These are phyloP conservation scores for Ascochyta lentis DNA, from an alignment of 2,329 filamentous ascomycete genomes.

Conservation along the genomic window DNA sequence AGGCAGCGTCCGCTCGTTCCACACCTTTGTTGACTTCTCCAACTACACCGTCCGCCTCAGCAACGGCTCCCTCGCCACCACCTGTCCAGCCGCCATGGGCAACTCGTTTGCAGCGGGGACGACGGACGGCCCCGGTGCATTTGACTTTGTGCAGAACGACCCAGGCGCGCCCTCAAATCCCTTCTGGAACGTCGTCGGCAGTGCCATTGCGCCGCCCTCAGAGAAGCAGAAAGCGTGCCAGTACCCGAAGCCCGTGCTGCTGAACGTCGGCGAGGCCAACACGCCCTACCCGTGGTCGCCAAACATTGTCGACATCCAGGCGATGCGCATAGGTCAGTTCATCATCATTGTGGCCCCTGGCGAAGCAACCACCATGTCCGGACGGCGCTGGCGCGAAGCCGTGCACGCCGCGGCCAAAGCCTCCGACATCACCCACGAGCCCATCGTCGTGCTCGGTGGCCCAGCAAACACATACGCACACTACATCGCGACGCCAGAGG, in stretches of 20 bases:
- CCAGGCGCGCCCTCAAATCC: slow-evolving; percentile 78
- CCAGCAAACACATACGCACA: slow-evolving; percentile 92
- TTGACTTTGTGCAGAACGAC: slow-evolving; percentile 92
- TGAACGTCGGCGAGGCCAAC: slow-evolving; percentile 84
- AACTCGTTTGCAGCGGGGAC: slow-evolving; percentile 95
- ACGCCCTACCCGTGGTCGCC: slow-evolving; percentile 86
- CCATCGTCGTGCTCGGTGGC: slow-evolving; percentile 81
- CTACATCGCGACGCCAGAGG: slow-evolving; percentile 79
- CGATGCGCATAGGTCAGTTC: slow-evolving; percentile 82
- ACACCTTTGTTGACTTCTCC: slow-evolving; percentile 84
- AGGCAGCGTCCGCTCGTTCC: slow-evolving; percentile 77
- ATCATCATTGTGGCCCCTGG: slow-evolving; percentile 84
- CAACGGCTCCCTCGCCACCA: slow-evolving; percentile 73
- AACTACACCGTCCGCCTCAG: slow-evolving; percentile 75
- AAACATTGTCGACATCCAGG: slow-evolving; percentile 89
- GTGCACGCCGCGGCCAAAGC: slow-evolving; percentile 38
- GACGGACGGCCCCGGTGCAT: slow-evolving; percentile 86
- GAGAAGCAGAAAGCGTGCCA: slow-evolving; percentile 78
- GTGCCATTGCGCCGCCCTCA: slow-evolving; percentile 73
- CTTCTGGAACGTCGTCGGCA: slow-evolving; percentile 79
- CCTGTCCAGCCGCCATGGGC: slow-evolving; percentile 86
- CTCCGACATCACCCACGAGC: slow-evolving; percentile 24
- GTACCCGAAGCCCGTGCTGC: slow-evolving; percentile 78
- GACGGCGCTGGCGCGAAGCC: slow-evolving; percentile 77
- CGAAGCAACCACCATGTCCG: slow-evolving; percentile 92